Conservation (phyloP, 169 alveolate species). For the Cryptosporidium bovis region DNA sequence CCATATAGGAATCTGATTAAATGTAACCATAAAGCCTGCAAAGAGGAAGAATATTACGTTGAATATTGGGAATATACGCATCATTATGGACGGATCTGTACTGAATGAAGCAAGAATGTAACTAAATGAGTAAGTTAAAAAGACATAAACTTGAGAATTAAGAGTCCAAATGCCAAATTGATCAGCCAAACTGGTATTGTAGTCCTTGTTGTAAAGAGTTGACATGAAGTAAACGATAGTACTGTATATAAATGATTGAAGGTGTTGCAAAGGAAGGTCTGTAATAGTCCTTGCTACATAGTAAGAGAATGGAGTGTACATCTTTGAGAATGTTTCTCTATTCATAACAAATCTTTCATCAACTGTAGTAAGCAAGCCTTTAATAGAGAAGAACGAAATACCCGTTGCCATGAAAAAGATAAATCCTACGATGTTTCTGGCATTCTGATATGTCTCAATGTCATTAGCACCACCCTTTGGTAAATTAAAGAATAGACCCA, state of each 20-base stretch:
- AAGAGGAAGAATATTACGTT: conserved; percentile 61
- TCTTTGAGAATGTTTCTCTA: conserved; percentile 55
- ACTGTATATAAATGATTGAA: conserved; percentile 34
- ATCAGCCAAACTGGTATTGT: conserved; percentile 32
- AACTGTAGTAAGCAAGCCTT: conserved; percentile 23
- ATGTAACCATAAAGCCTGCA: conserved; percentile 83
- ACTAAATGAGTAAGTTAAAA: conserved; percentile 24
- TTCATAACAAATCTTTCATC: conserved; percentile 72
- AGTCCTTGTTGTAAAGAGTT: conserved; percentile 30
- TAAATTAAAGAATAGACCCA: conserved; percentile 60
- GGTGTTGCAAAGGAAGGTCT: conserved; percentile 63
- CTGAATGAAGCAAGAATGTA: conserved; percentile 50
- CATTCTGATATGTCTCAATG: conserved; percentile 34
- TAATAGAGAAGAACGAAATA: conserved; percentile 38
- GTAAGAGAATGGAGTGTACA: conserved; percentile 70
- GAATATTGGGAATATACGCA: conserved; percentile 43
- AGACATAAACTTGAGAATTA: conserved; percentile 38
- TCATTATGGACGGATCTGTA: conserved; percentile 3
- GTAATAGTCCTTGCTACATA: conserved; percentile 48
- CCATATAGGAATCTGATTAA: conserved; percentile 81
- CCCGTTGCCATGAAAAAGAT: conserved; percentile 52
- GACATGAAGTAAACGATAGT: conserved; percentile 68
- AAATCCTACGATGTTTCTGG: conserved; percentile 46
- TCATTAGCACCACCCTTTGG: conserved; percentile 54
- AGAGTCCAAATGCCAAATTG: conserved; percentile 70